Conservation (phyloP, 108 stramenopile species). For the Aurantiochytrium sp. region DNA sequence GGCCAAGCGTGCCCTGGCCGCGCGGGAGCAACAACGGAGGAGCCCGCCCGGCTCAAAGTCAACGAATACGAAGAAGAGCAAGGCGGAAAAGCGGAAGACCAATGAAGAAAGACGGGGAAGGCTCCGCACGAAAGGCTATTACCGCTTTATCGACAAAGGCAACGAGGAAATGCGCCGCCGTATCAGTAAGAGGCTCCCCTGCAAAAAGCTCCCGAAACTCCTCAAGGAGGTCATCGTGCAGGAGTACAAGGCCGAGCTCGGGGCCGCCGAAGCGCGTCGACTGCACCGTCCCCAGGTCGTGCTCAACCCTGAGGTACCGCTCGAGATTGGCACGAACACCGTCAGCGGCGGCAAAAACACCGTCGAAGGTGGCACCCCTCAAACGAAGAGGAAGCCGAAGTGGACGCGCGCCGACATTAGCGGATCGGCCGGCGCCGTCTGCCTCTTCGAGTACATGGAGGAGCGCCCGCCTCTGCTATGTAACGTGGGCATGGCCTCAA, state of each 20-base stretch:
- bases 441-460: conserved; percentile 28
- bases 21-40: too few species aligned
- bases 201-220: not conserved
- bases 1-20: too few species aligned
- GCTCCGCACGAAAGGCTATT: conserved; percentile 8
- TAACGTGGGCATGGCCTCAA: conserved; percentile 19
- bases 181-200: not conserved
- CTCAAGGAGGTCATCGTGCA: not conserved
- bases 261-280: not conserved
- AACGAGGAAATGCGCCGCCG: not conserved
- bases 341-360: too few species aligned
- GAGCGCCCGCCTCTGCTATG: conserved; percentile 1
- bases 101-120: not conserved
- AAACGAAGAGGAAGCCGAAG: not conserved
- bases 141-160: not conserved
- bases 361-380: not conserved
- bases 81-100: too few species aligned
- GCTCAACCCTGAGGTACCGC: not conserved
- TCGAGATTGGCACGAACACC: not conserved
- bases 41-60: not conserved
- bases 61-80: not conserved
- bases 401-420: not conserved
- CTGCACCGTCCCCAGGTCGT: not conserved
- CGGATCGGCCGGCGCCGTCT: not conserved
- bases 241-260: not conserved